phyloP scores from a whole-genome alignment of 805 yeast genomes.

The Blastobotrys attinorum region DNA sequence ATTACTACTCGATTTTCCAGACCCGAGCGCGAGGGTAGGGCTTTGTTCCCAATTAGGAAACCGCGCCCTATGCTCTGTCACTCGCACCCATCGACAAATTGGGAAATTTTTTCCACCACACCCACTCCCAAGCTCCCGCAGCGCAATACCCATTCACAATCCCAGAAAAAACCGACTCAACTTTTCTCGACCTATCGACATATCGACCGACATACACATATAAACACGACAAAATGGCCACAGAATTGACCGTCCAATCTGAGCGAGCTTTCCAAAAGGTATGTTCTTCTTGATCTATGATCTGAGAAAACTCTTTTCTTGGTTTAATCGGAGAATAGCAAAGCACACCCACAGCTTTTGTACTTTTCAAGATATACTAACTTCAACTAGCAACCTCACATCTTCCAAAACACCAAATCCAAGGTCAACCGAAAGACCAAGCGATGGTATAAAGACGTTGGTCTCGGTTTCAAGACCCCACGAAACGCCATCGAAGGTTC shows the following conservation, averaged over 20 bases:
- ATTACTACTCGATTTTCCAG: too few relatives aligned
- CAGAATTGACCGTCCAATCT: constrained; percentile 99
- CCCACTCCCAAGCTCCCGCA: too few relatives aligned
- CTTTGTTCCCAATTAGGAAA: too few relatives aligned
- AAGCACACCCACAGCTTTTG: too few relatives aligned
- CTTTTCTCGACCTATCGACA: not conserved
- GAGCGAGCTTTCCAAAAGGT: constrained; percentile 99
- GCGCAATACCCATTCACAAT: too few relatives aligned
- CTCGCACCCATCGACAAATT: too few relatives aligned
- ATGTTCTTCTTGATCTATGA: too few relatives aligned
- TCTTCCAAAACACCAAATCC: constrained; percentile 99
- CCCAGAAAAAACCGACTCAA: not conserved
- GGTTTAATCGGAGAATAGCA: not conserved
- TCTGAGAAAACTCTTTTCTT: too few relatives aligned
- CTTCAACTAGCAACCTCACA: constrained; percentile 88
- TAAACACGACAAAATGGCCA: constrained; percentile 56
- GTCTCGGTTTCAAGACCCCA: constrained; percentile 99
- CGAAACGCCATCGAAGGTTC: constrained; percentile 96
- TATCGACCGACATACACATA: not conserved
- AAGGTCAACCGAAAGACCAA: constrained; percentile 97
- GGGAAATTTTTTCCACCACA: too few relatives aligned
- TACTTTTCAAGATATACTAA: not conserved
- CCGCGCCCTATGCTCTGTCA: too few relatives aligned
- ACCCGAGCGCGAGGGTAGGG: too few relatives aligned
- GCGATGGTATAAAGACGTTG: constrained; percentile 99